Percentiles rank a stretch among this genome's conserved stretches.
phyloP scores from a whole-genome alignment of 306 rosid genomes.

The Prunus dulcis region DNA sequence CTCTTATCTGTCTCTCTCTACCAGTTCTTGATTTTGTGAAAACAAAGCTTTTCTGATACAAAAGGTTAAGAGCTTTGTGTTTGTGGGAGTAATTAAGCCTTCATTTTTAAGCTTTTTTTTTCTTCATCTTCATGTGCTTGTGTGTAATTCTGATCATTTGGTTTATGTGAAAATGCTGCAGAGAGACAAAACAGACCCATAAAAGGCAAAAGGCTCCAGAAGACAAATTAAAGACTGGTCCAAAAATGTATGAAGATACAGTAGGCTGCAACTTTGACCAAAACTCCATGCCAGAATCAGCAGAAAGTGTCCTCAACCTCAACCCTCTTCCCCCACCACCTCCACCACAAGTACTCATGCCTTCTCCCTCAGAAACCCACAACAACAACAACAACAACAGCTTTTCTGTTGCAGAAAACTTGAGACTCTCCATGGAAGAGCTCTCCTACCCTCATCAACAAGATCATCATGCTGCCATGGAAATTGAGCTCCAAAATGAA shows the following conservation, averaged over 20 bases:
- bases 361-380: background rate
- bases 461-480: constrained; percentile 29
- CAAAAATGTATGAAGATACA: constrained; percentile 35
- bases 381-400: background rate
- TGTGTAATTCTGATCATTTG: background rate
- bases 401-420: constrained; percentile 39
- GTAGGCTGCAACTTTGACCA: constrained; percentile 64
- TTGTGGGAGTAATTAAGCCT: background rate
- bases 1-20: background rate
- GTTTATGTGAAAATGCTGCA: background rate
- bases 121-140: background rate
- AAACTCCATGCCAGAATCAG: constrained; percentile 41
- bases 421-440: constrained; percentile 53
- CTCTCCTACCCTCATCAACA: constrained; percentile 42
- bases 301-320: constrained; percentile 23
- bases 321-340: constrained; percentile 18
- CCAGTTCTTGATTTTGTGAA: background rate
- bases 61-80: background rate
- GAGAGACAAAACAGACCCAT: background rate
- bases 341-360: constrained; percentile 6
- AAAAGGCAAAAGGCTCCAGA: background rate
- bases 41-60: background rate
- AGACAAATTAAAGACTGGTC: background rate
- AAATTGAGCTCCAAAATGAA: constrained; percentile 42
- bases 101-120: background rate